Percentiles rank a stretch among this genome's conserved stretches.
Conservation (phyloP, 768 basidiomycete genomes). For the Boletus subcaerulescens region DNA sequence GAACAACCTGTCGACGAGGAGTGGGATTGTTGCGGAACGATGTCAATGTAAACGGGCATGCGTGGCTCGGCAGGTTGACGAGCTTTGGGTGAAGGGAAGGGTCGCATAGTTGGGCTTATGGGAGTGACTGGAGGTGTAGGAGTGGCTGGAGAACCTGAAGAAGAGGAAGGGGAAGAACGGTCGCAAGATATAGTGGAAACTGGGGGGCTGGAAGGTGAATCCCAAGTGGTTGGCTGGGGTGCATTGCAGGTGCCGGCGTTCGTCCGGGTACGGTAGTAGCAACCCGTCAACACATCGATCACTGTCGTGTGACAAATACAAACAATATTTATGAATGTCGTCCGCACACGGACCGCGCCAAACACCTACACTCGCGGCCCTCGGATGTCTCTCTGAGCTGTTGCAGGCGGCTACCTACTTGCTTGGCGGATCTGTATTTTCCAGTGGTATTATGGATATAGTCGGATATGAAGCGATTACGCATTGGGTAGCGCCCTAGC, state of each 20-base stretch:
- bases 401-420: slow-evolving; percentile 78
- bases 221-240: slow-evolving; percentile 14
- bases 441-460: slow-evolving; percentile 70
- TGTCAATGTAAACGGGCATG: slow-evolving; percentile 35
- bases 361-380: slow-evolving; percentile 62
- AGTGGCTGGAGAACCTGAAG: slow-evolving; percentile 14
- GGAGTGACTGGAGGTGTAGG: neutral
- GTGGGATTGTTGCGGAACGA: slow-evolving; percentile 20
- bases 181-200: slow-evolving; percentile 29
- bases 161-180: slow-evolving; percentile 19
- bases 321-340: slow-evolving; percentile 26
- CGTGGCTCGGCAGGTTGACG: slow-evolving; percentile 24
- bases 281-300: slow-evolving; percentile 35
- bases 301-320: slow-evolving; percentile 32
- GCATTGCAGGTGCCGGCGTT: slow-evolving; percentile 20
- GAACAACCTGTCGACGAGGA: slow-evolving; percentile 7
- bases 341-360: slow-evolving; percentile 27
- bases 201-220: slow-evolving; percentile 14
- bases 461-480: slow-evolving; percentile 79
- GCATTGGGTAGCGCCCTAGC: slow-evolving; percentile 72
- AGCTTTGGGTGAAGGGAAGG: slow-evolving; percentile 19
- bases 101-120: slow-evolving; percentile 18
- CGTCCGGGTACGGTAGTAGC: slow-evolving; percentile 32
- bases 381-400: slow-evolving; percentile 73
- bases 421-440: slow-evolving; percentile 69